Percentiles rank a stretch among this genome's conserved stretches.
Conservation (phyloP, 306 rosid species). For the Phaseolus lunatus region DNA sequence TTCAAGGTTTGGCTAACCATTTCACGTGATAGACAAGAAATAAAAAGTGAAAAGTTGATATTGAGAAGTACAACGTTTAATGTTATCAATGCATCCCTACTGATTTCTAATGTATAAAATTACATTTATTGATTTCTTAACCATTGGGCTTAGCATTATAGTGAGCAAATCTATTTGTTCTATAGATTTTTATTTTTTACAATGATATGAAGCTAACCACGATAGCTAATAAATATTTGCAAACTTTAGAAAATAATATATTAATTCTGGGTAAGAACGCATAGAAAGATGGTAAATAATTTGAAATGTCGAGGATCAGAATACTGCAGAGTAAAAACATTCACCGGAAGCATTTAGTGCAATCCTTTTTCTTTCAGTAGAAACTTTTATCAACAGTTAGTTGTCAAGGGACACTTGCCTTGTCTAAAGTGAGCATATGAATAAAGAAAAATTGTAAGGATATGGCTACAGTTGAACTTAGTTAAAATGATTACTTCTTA, state of each 20-base stretch:
- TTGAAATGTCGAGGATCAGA: slow-evolving; percentile 7
- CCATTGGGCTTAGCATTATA: not conserved
- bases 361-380: slow-evolving; percentile 7
- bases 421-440: not conserved
- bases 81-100: not conserved
- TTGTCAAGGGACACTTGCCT: not conserved
- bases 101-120: not conserved
- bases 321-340: slow-evolving; percentile 1
- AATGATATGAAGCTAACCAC: not conserved
- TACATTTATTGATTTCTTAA: not conserved
- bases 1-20: not conserved
- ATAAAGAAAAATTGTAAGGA: not conserved
- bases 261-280: not conserved
- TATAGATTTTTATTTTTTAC: not conserved
- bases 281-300: slow-evolving; percentile 2
- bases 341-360: not conserved
- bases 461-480: not conserved
- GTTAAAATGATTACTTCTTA: not conserved
- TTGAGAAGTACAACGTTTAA: not conserved
- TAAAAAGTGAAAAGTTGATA: not conserved
- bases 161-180: not conserved
- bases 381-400: not conserved
- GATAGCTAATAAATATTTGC: not conserved
- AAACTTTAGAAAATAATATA: not conserved
- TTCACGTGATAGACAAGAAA: not conserved